Conservation (phyloP, 805 yeast species). For the Candida xiaguanensis region DNA sequence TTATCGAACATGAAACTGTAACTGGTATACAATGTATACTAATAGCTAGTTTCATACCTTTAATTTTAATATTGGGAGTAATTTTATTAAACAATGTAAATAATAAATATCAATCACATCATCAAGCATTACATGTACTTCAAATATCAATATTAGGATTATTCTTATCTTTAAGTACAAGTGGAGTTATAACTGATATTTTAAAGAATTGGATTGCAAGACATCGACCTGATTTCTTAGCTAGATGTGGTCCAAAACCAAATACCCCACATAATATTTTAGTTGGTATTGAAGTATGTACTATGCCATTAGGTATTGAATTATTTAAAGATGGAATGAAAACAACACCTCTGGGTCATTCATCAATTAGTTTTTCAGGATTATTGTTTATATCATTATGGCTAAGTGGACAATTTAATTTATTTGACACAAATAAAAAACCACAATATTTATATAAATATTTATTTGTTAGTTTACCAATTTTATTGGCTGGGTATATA, state of each 20-base stretch:
- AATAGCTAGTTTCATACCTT: conserved; percentile 21
- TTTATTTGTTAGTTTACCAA: conserved; percentile 18
- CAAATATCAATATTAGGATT: conserved; percentile 31
- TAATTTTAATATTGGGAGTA: conserved; percentile 16
- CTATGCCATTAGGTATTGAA: conserved; percentile 27
- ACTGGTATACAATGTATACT: conserved; percentile 25
- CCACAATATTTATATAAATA: conserved; percentile 20
- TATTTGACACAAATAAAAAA: conserved; percentile 9
- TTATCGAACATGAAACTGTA: conserved; percentile 28
- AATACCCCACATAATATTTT: conserved; percentile 22
- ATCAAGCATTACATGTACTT: conserved; percentile 12
- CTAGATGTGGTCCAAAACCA: conserved; percentile 26
- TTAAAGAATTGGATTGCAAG: conserved; percentile 32
- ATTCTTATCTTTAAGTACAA: conserved; percentile 22
- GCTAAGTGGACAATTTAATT: conserved; percentile 41
- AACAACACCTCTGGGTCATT: conserved; percentile 58
- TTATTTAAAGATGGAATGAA: conserved; percentile 49
- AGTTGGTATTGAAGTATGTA: conserved; percentile 26
- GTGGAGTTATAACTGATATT: conserved; percentile 34
- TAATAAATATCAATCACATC: conserved; percentile 3
- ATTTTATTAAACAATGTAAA: conserved; percentile 7
- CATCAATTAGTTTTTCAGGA: conserved; percentile 51
- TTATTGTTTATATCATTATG: conserved; percentile 45
- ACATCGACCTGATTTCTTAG: conserved; percentile 34
- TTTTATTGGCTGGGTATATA: conserved; percentile 26